These are phyloP conservation scores for Quercus suber DNA, from an alignment of 306 rosid species.

Conservation along the genomic window DNA sequence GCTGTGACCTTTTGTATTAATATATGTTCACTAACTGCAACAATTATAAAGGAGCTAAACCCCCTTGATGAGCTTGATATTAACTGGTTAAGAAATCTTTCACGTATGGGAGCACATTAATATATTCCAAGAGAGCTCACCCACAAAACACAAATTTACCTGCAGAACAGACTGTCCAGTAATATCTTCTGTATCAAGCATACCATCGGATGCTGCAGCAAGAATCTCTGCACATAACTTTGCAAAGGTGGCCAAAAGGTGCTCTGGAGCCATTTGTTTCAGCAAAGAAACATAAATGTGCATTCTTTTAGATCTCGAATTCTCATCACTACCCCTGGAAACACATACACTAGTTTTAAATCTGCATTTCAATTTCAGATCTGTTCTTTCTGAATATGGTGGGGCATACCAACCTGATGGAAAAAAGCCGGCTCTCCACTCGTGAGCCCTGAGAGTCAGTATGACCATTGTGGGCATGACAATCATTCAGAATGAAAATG, in stretches of 20 bases:
- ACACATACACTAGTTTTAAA: constrained; percentile 7
- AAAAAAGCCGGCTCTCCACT: constrained; percentile 60
- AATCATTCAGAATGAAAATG: too few species aligned
- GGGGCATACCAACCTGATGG: constrained; percentile 60
- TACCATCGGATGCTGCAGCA: constrained; percentile 89
- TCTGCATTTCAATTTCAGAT: constrained; percentile 9
- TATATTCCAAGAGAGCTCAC: neutral
- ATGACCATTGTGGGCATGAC: constrained; percentile 64
- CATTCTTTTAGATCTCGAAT: constrained; percentile 78
- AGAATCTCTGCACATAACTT: constrained; percentile 90
- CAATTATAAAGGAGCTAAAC: neutral
- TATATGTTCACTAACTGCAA: neutral
- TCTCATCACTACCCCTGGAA: constrained; percentile 80
- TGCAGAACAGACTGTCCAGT: constrained; percentile 81
- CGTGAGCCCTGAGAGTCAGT: constrained; percentile 50
- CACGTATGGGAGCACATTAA: neutral
- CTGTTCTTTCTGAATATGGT: constrained; percentile 6
- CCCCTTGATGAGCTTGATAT: neutral
- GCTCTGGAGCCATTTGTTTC: constrained; percentile 96
- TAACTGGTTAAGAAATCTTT: neutral
- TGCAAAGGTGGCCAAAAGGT: constrained; percentile 87
- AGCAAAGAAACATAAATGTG: constrained; percentile 80
- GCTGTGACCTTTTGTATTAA: neutral
- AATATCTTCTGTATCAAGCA: constrained; percentile 65
- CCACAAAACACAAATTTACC: constrained; percentile 32